Conservation (phyloP, 2,329 filamentous ascomycete species). For the Torrubiellomyces zombiae region DNA sequence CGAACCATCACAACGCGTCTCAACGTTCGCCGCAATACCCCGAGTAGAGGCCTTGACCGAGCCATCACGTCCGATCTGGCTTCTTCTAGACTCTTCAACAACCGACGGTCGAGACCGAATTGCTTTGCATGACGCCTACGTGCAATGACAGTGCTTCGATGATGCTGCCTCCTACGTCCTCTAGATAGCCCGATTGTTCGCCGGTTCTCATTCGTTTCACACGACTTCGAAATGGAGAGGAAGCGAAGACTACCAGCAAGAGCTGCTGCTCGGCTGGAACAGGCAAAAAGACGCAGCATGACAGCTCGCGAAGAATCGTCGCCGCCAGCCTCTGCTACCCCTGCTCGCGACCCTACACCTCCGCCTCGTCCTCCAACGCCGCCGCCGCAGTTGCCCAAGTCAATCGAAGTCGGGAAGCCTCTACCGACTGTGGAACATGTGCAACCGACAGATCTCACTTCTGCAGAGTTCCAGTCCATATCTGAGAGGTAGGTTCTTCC, state of each 20-base stretch:
- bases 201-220: too few relatives aligned
- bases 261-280: conserved; percentile 42
- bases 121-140: too few relatives aligned
- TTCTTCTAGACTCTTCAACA: too few relatives aligned
- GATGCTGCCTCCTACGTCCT: too few relatives aligned
- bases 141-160: too few relatives aligned
- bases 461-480: conserved; percentile 55
- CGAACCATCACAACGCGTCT: too few relatives aligned
- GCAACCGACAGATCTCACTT: conserved; percentile 45
- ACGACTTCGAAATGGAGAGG: conserved; percentile 42
- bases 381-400: conserved; percentile 38
- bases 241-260: conserved; percentile 50
- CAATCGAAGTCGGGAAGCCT: conserved; percentile 47
- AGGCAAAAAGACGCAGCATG: conserved; percentile 41
- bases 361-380: conserved; percentile 15
- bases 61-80: too few relatives aligned
- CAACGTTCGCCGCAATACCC: too few relatives aligned
- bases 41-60: too few relatives aligned
- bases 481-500: conserved; percentile 43
- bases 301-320: conserved; percentile 36
- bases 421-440: conserved; percentile 53
- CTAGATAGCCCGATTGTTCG: too few relatives aligned
- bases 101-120: too few relatives aligned
- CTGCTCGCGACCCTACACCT: conserved; percentile 17
- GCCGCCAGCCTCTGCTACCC: conserved; percentile 24